phyloP scores from a whole-genome alignment of 441 rosid genomes.

The Adansonia grandidieri region DNA sequence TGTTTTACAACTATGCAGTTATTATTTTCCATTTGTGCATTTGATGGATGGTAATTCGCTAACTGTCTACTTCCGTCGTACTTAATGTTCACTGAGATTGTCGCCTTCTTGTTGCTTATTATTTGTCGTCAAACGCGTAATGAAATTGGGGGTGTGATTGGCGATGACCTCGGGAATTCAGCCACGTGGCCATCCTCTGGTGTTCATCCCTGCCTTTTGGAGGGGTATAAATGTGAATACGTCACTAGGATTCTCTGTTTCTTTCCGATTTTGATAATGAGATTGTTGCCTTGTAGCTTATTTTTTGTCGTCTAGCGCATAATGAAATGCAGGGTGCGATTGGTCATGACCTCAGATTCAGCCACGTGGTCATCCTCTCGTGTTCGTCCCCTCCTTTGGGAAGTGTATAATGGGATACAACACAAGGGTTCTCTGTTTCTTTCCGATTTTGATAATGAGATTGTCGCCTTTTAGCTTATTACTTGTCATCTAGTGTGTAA shows the following conservation, averaged over 20 bases:
- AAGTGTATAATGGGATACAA: background rate
- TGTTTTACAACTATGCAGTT: background rate
- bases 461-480: too few relatives aligned
- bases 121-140: background rate
- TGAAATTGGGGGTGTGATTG: background rate
- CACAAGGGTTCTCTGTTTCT: background rate
- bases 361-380: background rate
- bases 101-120: background rate
- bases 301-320: background rate
- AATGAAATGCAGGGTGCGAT: background rate
- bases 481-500: too few relatives aligned
- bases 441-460: background rate
- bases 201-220: background rate
- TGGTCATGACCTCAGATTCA: background rate
- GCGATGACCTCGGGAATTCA: background rate
- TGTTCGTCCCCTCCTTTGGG: background rate
- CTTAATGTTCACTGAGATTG: background rate
- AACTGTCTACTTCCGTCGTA: background rate
- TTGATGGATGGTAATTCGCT: background rate
- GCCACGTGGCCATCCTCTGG: background rate
- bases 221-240: background rate
- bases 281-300: background rate
- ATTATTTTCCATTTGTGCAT: conserved; percentile 10
- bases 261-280: background rate
- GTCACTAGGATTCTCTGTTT: background rate